Evolutionary conservation across 2,329 filamentous ascomycete genomes (phyloP).

Genomic region (Juglanconis sp.): DNA sequence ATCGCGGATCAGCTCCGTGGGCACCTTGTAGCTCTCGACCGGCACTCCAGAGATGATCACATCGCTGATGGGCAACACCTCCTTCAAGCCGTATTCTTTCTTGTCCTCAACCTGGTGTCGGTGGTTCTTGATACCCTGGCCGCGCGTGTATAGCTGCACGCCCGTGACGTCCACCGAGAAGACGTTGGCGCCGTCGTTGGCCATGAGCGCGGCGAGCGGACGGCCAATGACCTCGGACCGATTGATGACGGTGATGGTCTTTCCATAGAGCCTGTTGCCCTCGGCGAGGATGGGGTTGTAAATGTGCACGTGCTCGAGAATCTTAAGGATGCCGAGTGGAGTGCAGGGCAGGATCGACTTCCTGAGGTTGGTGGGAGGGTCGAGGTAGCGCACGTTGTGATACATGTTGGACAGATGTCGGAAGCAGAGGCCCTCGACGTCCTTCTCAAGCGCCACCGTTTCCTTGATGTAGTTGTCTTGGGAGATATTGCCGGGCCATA

Average conservation of each 20-base stretch:
- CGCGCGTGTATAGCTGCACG: slow-evolving; percentile 87
- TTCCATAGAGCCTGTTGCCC: slow-evolving; percentile 88
- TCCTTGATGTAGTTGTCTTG: slow-evolving; percentile 97
- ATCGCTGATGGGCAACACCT: slow-evolving; percentile 84
- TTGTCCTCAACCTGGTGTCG: slow-evolving; percentile 86
- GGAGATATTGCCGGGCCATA: slow-evolving; percentile 74
- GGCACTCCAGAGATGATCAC: slow-evolving; percentile 95
- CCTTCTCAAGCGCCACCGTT: slow-evolving; percentile 83
- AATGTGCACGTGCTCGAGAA: slow-evolving; percentile 90
- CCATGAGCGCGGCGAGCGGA: slow-evolving; percentile 85
- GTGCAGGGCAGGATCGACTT: slow-evolving; percentile 96
- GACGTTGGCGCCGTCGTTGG: slow-evolving; percentile 92
- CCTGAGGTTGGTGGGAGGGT: slow-evolving; percentile 69
- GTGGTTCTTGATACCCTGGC: slow-evolving; percentile 78
- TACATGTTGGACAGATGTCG: slow-evolving; percentile 99
- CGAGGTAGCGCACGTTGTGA: slow-evolving; percentile 93
- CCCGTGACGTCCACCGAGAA: slow-evolving; percentile 93
- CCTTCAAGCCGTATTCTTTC: slow-evolving; percentile 72
- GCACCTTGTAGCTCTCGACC: slow-evolving; percentile 83
- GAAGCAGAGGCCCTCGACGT: slow-evolving; percentile 93
- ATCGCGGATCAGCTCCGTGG: slow-evolving; percentile 75
- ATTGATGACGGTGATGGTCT: slow-evolving; percentile 95
- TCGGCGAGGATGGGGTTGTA: slow-evolving; percentile 94
- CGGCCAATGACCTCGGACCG: slow-evolving; percentile 92
- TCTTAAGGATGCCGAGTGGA: slow-evolving; percentile 93